Base-by-base conservation (phyloP, 768 basidiomycete species). In the Boletus speciosus region DNA sequence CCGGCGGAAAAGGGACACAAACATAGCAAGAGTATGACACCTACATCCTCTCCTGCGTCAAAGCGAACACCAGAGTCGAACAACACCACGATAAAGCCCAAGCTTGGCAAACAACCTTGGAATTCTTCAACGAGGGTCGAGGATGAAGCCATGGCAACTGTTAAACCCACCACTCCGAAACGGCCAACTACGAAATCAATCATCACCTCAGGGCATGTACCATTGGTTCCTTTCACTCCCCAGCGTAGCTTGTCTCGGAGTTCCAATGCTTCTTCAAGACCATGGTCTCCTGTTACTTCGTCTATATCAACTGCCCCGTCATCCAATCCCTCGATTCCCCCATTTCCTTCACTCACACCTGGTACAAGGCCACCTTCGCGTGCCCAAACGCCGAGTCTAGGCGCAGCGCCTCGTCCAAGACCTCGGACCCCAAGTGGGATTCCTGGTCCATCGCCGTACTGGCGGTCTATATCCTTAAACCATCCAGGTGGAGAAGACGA, bases 391-490 rank as follows among this genome's bases (percentile, higher is more conserved):
- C 83, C 85, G 45, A 23, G 62, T 32, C 34, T 69, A 38, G 65
- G 62, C 8, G 65, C 75, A 7, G 80, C 83, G 0, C 85, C 88
- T 21, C 83, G 87, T n/a, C 73, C 82, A 15, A 80, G 91, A 54
- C 80, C 90, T 4, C 84, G 82, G 71, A 92, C 91, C 0, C 91
- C 91, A 0, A 90, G 88, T 61, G 75, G 83, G 55, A 92, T 93
- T 44, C 90, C 91, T 42, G 77, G 72, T 8, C 90, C 88, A 16
- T 73, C 76, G 41, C 75, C 76, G 56, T 70, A 76, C 47, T 71
- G 74, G 62, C 76, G 78, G 14, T 78, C 79, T 14, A 65, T 79
- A 45, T 83, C 84, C 27, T 73, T 76, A 14, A 72, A 73, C 27
- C 73, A 70, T 16, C 77, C 79, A 19, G 78, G 76, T 34, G 71